A percentile compares a stretch with the other conserved stretches of the same genome.
Evolutionary conservation across 2,329 filamentous ascomycete genomes (phyloP).

Genomic region (Chalara sp.): DNA sequence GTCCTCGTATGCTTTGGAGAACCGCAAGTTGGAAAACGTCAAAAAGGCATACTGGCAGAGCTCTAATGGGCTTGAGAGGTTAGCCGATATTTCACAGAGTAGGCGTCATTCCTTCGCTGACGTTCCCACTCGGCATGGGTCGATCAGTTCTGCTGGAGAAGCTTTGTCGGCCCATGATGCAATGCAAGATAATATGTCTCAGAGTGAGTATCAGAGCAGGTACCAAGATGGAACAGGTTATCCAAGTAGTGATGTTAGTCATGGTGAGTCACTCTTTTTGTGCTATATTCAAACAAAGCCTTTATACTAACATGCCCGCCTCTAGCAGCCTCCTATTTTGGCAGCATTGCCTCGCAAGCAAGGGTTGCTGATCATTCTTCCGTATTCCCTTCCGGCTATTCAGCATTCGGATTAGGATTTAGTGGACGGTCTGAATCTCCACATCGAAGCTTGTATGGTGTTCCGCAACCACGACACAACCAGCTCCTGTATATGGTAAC

Average conservation of each 20-base stretch:
- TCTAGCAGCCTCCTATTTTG: conserved; percentile 22
- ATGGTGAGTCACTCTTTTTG: conserved; percentile 20
- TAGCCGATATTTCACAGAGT: conserved; percentile 62
- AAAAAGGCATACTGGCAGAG: conserved; percentile 68
- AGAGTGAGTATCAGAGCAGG: conserved; percentile 22
- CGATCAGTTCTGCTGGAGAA: conserved; percentile 56
- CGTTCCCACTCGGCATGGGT: conserved; percentile 56
- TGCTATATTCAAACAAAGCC: background rate
- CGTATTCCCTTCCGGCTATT: conserved; percentile 19
- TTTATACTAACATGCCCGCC: conserved; percentile 12
- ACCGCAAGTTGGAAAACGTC: conserved; percentile 56
- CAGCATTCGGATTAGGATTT: conserved; percentile 18
- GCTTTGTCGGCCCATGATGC: conserved; percentile 31
- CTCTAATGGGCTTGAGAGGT: conserved; percentile 56
- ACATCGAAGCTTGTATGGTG: conserved; percentile 54
- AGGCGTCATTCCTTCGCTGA: conserved; percentile 75
- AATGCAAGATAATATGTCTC: conserved; percentile 21
- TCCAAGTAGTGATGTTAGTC: conserved; percentile 21
- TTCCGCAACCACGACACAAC: conserved; percentile 55
- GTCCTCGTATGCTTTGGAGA: conserved; percentile 41
- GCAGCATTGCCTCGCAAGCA: conserved; percentile 7
- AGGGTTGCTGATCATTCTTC: conserved; percentile 13
- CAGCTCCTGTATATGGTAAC: conserved; percentile 81
- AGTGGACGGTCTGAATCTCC: conserved; percentile 47
- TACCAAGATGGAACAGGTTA: conserved; percentile 24